Evolutionary conservation across 805 yeast genomes (phyloP).

Genomic region (Yamadazyma tumulicola): DNA sequence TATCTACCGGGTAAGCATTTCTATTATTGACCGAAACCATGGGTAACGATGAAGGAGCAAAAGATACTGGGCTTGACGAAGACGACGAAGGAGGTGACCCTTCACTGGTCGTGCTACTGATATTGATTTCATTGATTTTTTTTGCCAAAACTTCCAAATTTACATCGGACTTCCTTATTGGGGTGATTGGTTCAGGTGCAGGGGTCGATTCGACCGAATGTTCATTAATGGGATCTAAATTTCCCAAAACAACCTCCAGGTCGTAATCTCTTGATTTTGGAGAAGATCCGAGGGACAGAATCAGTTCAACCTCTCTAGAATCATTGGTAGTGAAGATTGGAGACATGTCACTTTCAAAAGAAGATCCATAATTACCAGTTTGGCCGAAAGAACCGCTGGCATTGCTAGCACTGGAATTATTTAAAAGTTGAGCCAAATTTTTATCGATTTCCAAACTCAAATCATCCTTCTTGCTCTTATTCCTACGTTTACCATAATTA

Average conservation of each 20-base stretch:
- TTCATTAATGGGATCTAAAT: constrained; percentile 31
- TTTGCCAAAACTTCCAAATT: constrained; percentile 2
- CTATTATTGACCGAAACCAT: constrained; percentile 6
- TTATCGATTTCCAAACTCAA: constrained; percentile 43
- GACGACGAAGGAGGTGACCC: constrained; percentile 1
- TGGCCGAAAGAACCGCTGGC: too few relatives aligned
- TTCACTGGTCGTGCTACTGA: neutral
- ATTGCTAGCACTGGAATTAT: neutral
- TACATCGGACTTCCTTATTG: constrained; percentile 1
- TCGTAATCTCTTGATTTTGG: constrained; percentile 8
- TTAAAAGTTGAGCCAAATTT: constrained; percentile 41
- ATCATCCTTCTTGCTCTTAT: constrained; percentile 11
- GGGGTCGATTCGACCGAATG: constrained; percentile 27
- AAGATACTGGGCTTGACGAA: constrained; percentile 15
- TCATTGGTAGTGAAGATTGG: constrained; percentile 35
- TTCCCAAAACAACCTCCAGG: constrained; percentile 5
- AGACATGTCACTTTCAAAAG: constrained; percentile 42
- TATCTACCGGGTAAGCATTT: constrained; percentile 36
- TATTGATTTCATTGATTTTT: constrained; percentile 4
- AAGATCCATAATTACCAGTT: constrained; percentile 26
- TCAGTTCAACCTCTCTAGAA: constrained; percentile 33
- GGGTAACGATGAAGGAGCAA: constrained; percentile 15
- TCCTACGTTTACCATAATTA: constrained; percentile 5
- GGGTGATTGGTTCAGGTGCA: constrained; percentile 5
- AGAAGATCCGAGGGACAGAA: constrained; percentile 34